Conservation (phyloP, 140 eudicot species). For the Senecio squalidus region DNA sequence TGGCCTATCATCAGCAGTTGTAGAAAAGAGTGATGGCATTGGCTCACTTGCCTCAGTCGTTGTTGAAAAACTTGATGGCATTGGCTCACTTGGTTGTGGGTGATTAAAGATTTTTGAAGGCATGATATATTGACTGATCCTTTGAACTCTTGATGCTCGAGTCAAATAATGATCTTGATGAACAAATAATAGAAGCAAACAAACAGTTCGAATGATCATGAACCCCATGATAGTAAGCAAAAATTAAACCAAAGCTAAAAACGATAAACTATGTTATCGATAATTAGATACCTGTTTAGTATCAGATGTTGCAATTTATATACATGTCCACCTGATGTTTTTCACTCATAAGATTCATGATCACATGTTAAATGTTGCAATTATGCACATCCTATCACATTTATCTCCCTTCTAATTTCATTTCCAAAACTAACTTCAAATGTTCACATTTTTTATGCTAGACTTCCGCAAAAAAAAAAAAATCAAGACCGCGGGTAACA, state of each 20-base stretch:
- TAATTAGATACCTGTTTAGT: not conserved
- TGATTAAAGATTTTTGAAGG: too few species aligned
- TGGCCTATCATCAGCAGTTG: too few species aligned
- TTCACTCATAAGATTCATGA: not conserved
- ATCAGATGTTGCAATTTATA: not conserved
- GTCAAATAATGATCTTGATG: constrained; percentile 2
- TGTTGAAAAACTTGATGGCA: not conserved
- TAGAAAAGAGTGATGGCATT: too few species aligned
- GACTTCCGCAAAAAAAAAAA: not conserved
- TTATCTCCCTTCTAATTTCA: not conserved
- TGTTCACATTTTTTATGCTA: not conserved
- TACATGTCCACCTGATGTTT: not conserved
- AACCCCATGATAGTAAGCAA: constrained; percentile 4
- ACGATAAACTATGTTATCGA: too few species aligned
- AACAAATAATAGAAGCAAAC: constrained; percentile 8
- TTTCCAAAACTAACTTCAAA: too few species aligned
- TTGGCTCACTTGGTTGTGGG: not conserved
- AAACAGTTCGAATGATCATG: constrained; percentile 3
- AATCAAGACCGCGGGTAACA: too few species aligned
- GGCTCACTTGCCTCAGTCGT: not conserved
- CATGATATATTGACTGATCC: not conserved
- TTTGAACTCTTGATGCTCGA: constrained; percentile 9
- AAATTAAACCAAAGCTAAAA: too few species aligned
- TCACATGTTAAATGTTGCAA: not conserved
- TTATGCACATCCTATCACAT: not conserved